These are phyloP conservation scores for Plantago ovata DNA, from an alignment of 257 asterid genomes.

Conservation along the genomic window DNA sequence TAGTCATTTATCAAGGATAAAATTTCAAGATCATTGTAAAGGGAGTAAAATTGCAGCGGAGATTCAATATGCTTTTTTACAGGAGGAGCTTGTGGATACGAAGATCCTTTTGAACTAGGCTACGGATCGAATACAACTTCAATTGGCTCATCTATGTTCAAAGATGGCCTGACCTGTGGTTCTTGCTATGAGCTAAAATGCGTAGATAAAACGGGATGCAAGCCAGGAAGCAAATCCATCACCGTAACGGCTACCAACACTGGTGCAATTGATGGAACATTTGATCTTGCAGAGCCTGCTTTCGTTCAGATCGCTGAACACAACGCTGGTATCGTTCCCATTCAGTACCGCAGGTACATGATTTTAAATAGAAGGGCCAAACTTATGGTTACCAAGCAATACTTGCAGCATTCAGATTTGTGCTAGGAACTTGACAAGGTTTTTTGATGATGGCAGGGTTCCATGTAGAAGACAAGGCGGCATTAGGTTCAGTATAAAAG, in stretches of 20 bases:
- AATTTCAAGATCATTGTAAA: not conserved
- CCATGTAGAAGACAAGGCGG: conserved; percentile 54
- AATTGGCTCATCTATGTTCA: conserved; percentile 33
- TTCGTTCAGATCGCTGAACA: conserved; percentile 35
- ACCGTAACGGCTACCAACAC: conserved; percentile 41
- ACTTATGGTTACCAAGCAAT: not conserved
- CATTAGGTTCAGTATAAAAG: conserved; percentile 33
- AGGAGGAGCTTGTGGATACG: conserved; percentile 53
- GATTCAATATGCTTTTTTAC: not conserved
- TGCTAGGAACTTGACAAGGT: not conserved
- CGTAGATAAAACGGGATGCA: conserved; percentile 28
- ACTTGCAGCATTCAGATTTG: not conserved
- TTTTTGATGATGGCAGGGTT: conserved; percentile 29
- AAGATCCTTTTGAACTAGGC: conserved; percentile 13
- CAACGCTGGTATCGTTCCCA: conserved; percentile 38
- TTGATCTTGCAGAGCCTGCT: conserved; percentile 40
- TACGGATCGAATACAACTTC: conserved; percentile 38
- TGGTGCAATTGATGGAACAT: too few species aligned
- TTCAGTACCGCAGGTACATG: conserved; percentile 35
- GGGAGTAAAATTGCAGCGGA: too few species aligned
- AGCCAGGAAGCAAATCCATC: conserved; percentile 17
- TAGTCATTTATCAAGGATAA: not conserved
- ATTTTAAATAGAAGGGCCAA: not conserved
- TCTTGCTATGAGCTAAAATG: conserved; percentile 50
- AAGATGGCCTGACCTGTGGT: conserved; percentile 34